Base-by-base conservation (phyloP, 495 filamentous ascomycete species). In the Ramalina peruviana region DNA sequence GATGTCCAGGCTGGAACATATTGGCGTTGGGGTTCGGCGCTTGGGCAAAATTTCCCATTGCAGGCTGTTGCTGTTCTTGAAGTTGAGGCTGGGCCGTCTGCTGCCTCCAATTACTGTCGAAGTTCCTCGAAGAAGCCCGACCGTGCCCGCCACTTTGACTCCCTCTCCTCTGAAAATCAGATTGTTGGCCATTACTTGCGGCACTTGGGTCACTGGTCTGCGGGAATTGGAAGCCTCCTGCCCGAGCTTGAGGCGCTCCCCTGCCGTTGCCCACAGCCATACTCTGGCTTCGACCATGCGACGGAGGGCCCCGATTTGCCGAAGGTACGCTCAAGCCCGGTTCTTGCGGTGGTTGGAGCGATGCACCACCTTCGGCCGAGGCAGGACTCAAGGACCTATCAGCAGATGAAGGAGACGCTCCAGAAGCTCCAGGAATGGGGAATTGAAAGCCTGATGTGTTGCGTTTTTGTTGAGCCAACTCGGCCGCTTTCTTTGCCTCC, bases 21-120 rank as follows among this genome's bases (percentile, higher is more conserved):
- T 66, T 63, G 26, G 74, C 69, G 54, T 71, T 68, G 40, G 69
- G 64, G 49, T 72, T 74, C 60, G 74, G 66, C 47, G 76, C 68
- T 33, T 81, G 81, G 48, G 80, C 83, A 56, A 83, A 81, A 58
- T 82, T 81, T 45, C 76, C 80, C 62, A 80, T 79, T 15, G 66
- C 7, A 33, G 30, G 60, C 48, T 69, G 66, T 55, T 73, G 72
- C 50, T 76, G 70, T 44, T 76, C 71, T 53, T 74, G 73, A 27
- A 61, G 59, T 49, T 74, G 72, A 41, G 59, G 59, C 54, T 79
- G 76, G 39, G 67, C 72, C 61, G 79, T 81, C 53, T 85, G 92
- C 62, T 92, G 90, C 57, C 92, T 82, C 92, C 92, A 98, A 66
- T 98, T 97, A 54, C 88, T 79, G 54, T 98, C 93, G 65, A 97